Base-by-base conservation (phyloP, 495 filamentous ascomycete species). In the Filosporella fistucella region DNA sequence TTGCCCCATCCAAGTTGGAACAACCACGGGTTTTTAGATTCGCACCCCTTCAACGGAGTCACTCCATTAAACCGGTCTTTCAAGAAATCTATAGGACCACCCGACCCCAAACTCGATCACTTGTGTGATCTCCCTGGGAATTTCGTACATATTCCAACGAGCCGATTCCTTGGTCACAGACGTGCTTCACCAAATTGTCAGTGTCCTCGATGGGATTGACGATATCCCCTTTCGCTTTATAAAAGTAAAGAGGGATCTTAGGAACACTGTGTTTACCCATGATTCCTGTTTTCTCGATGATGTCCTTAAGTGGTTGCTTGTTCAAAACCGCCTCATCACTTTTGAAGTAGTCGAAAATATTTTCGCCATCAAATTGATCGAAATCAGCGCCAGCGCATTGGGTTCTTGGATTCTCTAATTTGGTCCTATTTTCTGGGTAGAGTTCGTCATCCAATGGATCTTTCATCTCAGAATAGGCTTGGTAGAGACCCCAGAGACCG, bases 171-270 rank as follows among this genome's bases (percentile, higher is more conserved):
- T 57, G 55, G 2, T 11, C 34, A 44, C 71, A 75, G 40, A 68
- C 74, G 33, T 56, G 52, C 0, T 57, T 49, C 4, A 76, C 63
- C 17, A 75, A 51, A 4, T 26, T 61, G 52, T 78, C 73, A 2
- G 67, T 75, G 22, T 70, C 66, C 6, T 41, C 49, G 2, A 74
- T 57, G 2, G 58, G 42, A 29, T 60, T 68, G 35, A 74, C 58
- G 57, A 77, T 63, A 52, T 78, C 74, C 0, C 60, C 20, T 16
- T 71, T 62, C 9, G 70, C 69, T 49, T 80, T 76, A 59, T 80
- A 77, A 1, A 69, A 42, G 45, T 67, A 75, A 16, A 74, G 14
- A 1, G 71, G 74, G 53, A 71, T 68, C 12, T 52, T 47, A 3
- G 74, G 76, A 1, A 62, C 47, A 0, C 68, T 69, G 35, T 71